Evolutionary conservation across 73 alveolate genomes (phyloP).

Genomic region (Breviolum minutum): DNA sequence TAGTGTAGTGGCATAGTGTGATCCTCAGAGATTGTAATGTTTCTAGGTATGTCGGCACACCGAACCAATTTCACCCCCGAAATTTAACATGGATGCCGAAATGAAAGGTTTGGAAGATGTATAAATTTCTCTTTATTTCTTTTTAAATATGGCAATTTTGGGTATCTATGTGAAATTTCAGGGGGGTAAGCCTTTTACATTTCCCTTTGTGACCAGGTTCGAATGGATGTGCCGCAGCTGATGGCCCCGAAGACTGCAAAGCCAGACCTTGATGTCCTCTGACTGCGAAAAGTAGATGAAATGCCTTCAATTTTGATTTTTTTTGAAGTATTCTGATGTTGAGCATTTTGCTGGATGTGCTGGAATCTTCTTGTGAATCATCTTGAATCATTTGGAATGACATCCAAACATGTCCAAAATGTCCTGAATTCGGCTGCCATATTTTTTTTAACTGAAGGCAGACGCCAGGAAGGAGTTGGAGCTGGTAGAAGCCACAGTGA

Average conservation of each 20-base stretch:
- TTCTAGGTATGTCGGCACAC: background rate
- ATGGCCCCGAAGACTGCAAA: background rate
- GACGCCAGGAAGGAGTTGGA: constrained; percentile 58
- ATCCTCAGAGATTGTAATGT: background rate
- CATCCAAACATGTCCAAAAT: too few species aligned
- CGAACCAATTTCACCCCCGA: too few species aligned
- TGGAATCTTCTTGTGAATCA: too few species aligned
- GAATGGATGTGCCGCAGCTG: constrained; percentile 30
- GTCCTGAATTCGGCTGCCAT: background rate
- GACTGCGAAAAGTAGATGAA: too few species aligned
- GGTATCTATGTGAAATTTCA: background rate
- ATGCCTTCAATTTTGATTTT: too few species aligned
- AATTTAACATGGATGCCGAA: background rate
- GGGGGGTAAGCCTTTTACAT: background rate
- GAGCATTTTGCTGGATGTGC: too few species aligned
- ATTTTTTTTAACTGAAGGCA: background rate
- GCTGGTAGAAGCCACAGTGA: constrained; percentile 73
- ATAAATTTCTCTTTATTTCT: background rate
- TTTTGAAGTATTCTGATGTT: too few species aligned
- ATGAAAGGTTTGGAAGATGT: background rate
- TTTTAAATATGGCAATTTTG: background rate
- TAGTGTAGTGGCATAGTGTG: too few species aligned
- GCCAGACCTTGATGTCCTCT: constrained; percentile 24
- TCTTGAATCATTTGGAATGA: too few species aligned
- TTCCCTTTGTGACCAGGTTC: background rate